Evolutionary conservation across 106 monocot genomes (phyloP).

Genomic region (Phalaenopsis equestris): DNA sequence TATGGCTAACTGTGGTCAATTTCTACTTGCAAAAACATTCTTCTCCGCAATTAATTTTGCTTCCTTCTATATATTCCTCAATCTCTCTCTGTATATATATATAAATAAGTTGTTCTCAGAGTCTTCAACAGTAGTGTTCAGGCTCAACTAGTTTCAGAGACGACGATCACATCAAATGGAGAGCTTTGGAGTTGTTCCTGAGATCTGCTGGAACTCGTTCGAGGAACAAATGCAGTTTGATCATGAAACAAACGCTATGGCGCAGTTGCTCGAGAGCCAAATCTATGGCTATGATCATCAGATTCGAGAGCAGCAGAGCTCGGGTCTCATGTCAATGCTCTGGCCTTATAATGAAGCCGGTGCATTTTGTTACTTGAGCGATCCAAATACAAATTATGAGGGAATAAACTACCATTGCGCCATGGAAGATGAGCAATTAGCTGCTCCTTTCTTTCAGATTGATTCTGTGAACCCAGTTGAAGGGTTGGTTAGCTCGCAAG

Average conservation of each 20-base stretch:
- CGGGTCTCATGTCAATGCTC: neutral
- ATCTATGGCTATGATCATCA: neutral
- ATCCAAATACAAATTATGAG: neutral
- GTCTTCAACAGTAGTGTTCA: no score
- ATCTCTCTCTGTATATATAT: no score
- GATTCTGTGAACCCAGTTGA: neutral
- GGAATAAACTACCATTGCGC: neutral
- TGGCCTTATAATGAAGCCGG: neutral
- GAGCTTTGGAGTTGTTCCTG: conserved; percentile 3
- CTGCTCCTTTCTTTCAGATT: neutral
- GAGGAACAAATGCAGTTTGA: neutral
- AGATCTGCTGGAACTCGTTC: neutral
- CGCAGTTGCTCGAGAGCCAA: neutral
- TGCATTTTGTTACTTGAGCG: neutral
- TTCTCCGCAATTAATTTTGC: no score
- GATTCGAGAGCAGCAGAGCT: neutral
- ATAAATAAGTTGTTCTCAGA: no score
- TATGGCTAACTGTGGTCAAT: no score
- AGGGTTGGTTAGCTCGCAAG: neutral
- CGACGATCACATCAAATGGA: neutral
- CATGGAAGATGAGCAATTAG: neutral
- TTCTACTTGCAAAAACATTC: no score
- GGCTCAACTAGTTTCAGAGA: no score
- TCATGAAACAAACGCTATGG: neutral
- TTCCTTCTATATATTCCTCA: no score